A percentile compares a stretch with the other conserved stretches of the same genome.
phyloP scores from a whole-genome alignment of 2,329 filamentous ascomycete species.

The Xylaria sp. region DNA sequence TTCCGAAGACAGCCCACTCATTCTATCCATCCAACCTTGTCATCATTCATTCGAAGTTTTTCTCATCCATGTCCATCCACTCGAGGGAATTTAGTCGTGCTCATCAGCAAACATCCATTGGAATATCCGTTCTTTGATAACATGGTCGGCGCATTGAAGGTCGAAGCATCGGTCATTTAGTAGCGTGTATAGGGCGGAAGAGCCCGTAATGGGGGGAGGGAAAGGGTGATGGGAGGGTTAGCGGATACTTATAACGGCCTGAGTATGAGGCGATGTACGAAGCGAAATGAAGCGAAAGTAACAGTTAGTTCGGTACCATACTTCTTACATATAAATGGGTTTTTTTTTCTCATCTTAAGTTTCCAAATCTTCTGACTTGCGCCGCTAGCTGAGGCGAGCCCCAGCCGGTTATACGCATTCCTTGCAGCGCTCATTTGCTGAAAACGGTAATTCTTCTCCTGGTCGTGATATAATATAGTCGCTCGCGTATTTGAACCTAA shows the following conservation, averaged over 20 bases:
- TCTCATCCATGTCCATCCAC: constrained; percentile 3
- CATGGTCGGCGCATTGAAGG: constrained; percentile 2
- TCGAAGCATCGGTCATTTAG: constrained; percentile 2
- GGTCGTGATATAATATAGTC: not conserved
- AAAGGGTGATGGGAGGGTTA: not conserved
- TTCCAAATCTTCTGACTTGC: not conserved
- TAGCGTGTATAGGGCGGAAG: not conserved
- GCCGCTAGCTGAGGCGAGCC: constrained; percentile 5
- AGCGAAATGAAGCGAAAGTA: constrained; percentile 9
- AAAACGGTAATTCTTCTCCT: constrained; percentile 19
- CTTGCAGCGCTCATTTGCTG: constrained; percentile 16
- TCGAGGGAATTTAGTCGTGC: constrained; percentile 1
- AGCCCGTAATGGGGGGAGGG: not conserved
- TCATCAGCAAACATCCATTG: not conserved
- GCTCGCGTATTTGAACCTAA: not conserved
- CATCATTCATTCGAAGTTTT: constrained; percentile 3
- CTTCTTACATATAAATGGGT: not conserved
- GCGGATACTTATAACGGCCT: constrained; percentile 6
- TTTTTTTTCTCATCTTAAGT: not conserved
- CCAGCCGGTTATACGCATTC: not conserved
- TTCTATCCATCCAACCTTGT: not conserved
- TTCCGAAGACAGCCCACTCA: constrained; percentile 10
- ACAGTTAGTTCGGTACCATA: constrained; percentile 7
- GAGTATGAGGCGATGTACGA: constrained; percentile 3
- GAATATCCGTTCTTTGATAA: constrained; percentile 18